phyloP scores from a whole-genome alignment of 148 eudicot species.

The Linanthus parryae region DNA sequence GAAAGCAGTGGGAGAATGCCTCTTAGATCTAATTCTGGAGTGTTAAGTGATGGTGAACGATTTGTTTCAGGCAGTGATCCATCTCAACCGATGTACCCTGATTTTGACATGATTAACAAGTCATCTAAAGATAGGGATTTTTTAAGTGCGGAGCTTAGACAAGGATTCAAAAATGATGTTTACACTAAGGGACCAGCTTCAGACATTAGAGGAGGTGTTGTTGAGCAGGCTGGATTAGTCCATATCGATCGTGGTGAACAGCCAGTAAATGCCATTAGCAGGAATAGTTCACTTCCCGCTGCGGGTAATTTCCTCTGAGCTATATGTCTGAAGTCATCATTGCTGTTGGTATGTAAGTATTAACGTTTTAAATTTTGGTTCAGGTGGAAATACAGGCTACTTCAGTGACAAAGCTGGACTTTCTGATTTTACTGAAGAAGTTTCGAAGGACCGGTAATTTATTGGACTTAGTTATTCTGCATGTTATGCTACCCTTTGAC shows the following conservation, averaged over 20 bases:
- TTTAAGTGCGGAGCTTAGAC: slow-evolving; percentile 30
- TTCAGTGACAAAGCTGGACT: slow-evolving; percentile 33
- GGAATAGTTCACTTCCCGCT: slow-evolving; percentile 42
- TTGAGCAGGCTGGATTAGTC: slow-evolving; percentile 34
- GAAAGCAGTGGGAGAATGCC: slow-evolving; percentile 41
- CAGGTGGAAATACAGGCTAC: slow-evolving; percentile 49
- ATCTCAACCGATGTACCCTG: slow-evolving; percentile 32
- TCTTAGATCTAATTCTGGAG: slow-evolving; percentile 42
- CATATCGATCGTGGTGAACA: slow-evolving; percentile 33
- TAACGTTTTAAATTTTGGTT: slow-evolving; percentile 17
- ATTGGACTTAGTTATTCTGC: not conserved
- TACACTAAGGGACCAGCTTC: slow-evolving; percentile 30
- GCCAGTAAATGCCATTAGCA: slow-evolving; percentile 30
- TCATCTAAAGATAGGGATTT: slow-evolving; percentile 27
- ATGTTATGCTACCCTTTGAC: not conserved
- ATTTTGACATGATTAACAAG: slow-evolving; percentile 25
- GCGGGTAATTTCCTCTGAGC: slow-evolving; percentile 37
- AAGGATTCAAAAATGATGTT: slow-evolving; percentile 25
- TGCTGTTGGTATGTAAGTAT: slow-evolving; percentile 1
- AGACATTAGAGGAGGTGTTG: slow-evolving; percentile 35
- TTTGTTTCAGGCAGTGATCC: slow-evolving; percentile 33
- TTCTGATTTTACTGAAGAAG: slow-evolving; percentile 36
- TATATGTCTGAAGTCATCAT: slow-evolving; percentile 2
- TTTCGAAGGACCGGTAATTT: slow-evolving; percentile 37
- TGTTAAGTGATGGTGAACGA: slow-evolving; percentile 32